Base-by-base conservation (phyloP, 306 rosid species). In the Neltuma alba region DNA sequence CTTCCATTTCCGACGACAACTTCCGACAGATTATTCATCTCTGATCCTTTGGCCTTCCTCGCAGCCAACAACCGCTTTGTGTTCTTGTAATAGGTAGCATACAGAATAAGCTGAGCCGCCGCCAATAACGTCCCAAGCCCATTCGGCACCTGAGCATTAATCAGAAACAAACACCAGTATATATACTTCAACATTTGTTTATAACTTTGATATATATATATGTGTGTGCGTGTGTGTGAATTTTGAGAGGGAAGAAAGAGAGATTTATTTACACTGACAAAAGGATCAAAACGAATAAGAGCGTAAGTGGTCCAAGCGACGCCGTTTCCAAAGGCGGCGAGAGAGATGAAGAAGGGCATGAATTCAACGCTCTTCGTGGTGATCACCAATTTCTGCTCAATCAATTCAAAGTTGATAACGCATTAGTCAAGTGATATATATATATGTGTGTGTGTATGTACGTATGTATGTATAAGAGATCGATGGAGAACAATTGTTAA, bases 331-430 rank as follows among this genome's bases (percentile, higher is more conserved):
- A 96, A 83, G 9, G 92, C 82, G 18, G 96, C 89, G 0, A 96
- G 62, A 16, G 99, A 96, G 63, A 96, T 81, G 63, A 25, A 90
- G 48, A 96, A 86, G 0, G 98, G 99, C 99, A 95, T 95, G 75
- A 85, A 95, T 79, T 95, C 96, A 41, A 95, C 91, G 76, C 99
- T 95, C 81, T 93, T 96, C 30, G 97, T 93, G 25, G 74, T 83
- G 16, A 96, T 87, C 85, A 96, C 99, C 86, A 90, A 16, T 87
- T 93, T 96, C 99, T 96, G 90, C 78, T 14, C 34, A 1, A n/a
- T n/a, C n/a, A n/a, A 13, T 9, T 21, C 30, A 55, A 23, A 54
- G 57, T 50, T 16, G 21, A 20, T 3, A 7, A 20, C 11, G 5
- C 23, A 48, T 58, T 58, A 27, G 16, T 31, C 2, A 15, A 14